Conservation (phyloP, 352 stramenopile species). For the Phytophthora pini region DNA sequence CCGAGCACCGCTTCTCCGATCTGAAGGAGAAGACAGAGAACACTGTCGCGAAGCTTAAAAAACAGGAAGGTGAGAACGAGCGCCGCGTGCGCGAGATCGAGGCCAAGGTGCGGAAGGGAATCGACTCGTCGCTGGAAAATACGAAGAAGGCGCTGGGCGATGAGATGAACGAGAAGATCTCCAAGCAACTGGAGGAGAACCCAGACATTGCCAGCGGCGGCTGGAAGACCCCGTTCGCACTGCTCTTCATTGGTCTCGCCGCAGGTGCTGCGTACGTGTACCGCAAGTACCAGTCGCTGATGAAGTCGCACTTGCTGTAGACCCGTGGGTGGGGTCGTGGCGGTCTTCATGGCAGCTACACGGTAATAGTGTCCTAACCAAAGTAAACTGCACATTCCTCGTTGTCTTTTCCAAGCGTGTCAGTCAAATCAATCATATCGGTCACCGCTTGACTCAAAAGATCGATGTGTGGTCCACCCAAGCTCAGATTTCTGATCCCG, state of each 20-base stretch:
- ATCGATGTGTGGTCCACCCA: slow-evolving; percentile 31
- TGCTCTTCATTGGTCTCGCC: slow-evolving; percentile 68
- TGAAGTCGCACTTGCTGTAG: slow-evolving; percentile 90
- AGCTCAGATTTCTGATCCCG: slow-evolving; percentile 7
- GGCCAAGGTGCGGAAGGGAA: slow-evolving; percentile 60
- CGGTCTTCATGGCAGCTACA: slow-evolving; percentile 10
- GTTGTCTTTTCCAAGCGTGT: slow-evolving; percentile 7
- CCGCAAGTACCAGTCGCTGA: slow-evolving; percentile 86
- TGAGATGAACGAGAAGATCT: slow-evolving; percentile 81
- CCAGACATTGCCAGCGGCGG: slow-evolving; percentile 56
- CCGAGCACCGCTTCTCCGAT: slow-evolving; percentile 84
- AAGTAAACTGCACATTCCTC: slow-evolving; percentile 35
- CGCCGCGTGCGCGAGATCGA: slow-evolving; percentile 75
- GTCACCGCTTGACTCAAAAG: slow-evolving; percentile 3
- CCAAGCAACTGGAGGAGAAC: slow-evolving; percentile 79
- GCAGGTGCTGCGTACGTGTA: slow-evolving; percentile 64
- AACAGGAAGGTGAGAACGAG: slow-evolving; percentile 81
- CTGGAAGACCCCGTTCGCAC: slow-evolving; percentile 84
- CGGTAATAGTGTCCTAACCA: slow-evolving; percentile 27
- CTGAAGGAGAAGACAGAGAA: slow-evolving; percentile 89
- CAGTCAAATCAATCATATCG: slow-evolving; percentile 2
- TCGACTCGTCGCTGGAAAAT: slow-evolving; percentile 68
- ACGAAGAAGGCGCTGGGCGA: slow-evolving; percentile 63
- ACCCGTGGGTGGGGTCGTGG: slow-evolving; percentile 10
- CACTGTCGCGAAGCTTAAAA: slow-evolving; percentile 77